Evolutionary conservation across 1,139 yeast species (phyloP), one percentile per base, ranked within the genome.

Genomic region (Arxiozyma telluris): DNA sequence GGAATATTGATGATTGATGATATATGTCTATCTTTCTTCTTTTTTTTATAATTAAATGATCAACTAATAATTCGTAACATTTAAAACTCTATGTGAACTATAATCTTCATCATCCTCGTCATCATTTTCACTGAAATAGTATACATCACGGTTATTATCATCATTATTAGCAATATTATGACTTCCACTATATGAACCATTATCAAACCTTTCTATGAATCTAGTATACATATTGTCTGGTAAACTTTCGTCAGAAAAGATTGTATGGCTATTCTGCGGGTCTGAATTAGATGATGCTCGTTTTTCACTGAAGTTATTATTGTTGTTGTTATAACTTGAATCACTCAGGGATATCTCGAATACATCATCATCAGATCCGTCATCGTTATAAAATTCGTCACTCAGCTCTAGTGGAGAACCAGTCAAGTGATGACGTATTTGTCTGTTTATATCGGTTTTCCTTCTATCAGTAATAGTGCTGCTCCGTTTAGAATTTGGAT

Each of bases 331-430:
- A 34, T 34, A 43, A 38, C 23, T 46, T 46, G 49, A 46, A 46
- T 46, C 49, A 15, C 39, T 34, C 12, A 34, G 39, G 2, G 39
- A 34, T 34, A 34, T 15, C 4, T 58, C 61, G 2, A 57, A 56
- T 44, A 54, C 56, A 17, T 52, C 57, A 47, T 61, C 45, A n/a
- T 49, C 47, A 30, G 53, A 23, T 5, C 57, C 47, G 9, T 17
- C 30, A 34, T 43, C 47, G 21, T 42, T 38, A 22, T 47, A 46
- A 21, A 44, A 42, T 49, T 30, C 34, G 17, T 49, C 51, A 49
- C 44, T 42, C n/a, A 43, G 34, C n/a, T 39, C 23, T 4, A 46
- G 38, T 46, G 42, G 42, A 22, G 42, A 21, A 46, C 43, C 49
- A 21, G n/a, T 23, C 15, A 46, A 46, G 38, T 34, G 49, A 38